These are phyloP conservation scores for Trichoderma pleuroti DNA, from an alignment of 2,329 filamentous ascomycete species.

Conservation along the genomic window DNA sequence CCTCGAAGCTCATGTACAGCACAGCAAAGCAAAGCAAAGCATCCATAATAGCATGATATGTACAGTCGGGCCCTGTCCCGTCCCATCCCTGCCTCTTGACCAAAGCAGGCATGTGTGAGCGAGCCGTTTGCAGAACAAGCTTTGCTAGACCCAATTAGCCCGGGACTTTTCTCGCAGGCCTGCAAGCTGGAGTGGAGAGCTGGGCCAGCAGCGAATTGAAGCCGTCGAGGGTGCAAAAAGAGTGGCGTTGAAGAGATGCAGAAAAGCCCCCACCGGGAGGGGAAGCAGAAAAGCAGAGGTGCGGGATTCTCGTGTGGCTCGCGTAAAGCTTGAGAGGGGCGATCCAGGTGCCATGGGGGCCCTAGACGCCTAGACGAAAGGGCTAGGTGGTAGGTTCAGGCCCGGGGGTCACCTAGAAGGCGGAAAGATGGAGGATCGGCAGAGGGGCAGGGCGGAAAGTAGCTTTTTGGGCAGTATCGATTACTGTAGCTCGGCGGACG, in stretches of 20 bases:
- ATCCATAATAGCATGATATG: neutral
- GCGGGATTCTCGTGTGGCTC: neutral
- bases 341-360: neutral
- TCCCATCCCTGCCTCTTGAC: neutral
- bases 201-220: neutral
- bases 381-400: neutral
- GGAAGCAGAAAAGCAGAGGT: neutral
- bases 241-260: neutral
- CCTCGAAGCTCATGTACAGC: neutral
- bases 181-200: slow-evolving; percentile 1
- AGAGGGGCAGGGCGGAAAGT: neutral
- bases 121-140: slow-evolving; percentile 15
- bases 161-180: neutral
- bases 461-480: no score
- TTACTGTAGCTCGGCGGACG: no score
- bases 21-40: neutral
- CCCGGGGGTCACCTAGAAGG: neutral
- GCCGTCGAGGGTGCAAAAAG: neutral
- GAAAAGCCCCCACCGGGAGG: neutral
- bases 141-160: neutral
- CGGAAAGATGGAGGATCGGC: neutral
- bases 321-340: neutral
- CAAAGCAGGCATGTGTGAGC: slow-evolving; percentile 1
- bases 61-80: neutral
- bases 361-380: neutral